Evolutionary conservation across 371 early-diverging fungal genomes (phyloP).

Genomic region (Apophysomyces trapeziformis): DNA sequence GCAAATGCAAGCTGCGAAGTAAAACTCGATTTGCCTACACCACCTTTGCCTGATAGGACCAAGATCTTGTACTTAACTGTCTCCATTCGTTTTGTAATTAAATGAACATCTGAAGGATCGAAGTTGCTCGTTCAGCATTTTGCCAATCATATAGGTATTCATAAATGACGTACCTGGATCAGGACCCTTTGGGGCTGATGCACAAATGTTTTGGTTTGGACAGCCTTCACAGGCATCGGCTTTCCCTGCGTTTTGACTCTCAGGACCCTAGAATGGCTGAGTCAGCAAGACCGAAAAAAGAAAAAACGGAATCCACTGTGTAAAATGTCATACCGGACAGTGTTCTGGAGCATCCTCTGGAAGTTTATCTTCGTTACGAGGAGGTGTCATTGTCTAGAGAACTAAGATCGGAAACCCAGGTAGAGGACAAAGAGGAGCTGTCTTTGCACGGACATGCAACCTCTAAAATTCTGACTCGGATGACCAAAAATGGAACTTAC

Average conservation of each 20-base stretch:
- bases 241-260: slow-evolving; percentile 91
- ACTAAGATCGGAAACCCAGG: not conserved
- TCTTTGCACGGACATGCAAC: no score
- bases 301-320: not conserved
- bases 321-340: slow-evolving; percentile 24
- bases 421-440: no score
- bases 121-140: no score
- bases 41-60: slow-evolving; percentile 99
- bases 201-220: slow-evolving; percentile 95
- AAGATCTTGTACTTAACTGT: slow-evolving; percentile 82
- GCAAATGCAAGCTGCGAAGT: slow-evolving; percentile 83
- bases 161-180: slow-evolving; percentile 75
- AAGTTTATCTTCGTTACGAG: slow-evolving; percentile 22
- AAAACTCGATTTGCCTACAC: slow-evolving; percentile 96
- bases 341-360: slow-evolving; percentile 29
- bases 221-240: slow-evolving; percentile 95
- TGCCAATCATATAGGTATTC: no score
- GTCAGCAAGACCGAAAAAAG: slow-evolving; percentile 4
- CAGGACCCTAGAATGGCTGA: slow-evolving; percentile 66
- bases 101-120: slow-evolving; percentile 44
- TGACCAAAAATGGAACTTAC: no score
- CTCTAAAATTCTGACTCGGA: no score
- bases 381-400: slow-evolving; percentile 19
- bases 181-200: slow-evolving; percentile 88
- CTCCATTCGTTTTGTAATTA: slow-evolving; percentile 72